Conservation (phyloP, 306 rosid species). For the Herpetospermum pedunculosum region DNA sequence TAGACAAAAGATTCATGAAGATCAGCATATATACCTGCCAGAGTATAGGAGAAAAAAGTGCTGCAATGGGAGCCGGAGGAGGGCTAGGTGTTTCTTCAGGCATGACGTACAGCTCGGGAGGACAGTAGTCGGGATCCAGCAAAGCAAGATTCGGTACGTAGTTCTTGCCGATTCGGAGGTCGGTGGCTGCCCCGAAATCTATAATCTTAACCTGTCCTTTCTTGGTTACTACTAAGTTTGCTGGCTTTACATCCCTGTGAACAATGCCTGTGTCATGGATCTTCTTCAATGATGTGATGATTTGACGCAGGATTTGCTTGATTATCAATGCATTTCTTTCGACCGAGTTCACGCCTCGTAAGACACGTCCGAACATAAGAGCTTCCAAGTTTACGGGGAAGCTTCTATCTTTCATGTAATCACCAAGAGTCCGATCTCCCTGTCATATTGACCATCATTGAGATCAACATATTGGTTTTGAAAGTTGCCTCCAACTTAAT, state of each 20-base stretch:
- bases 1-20: not conserved
- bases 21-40: constrained; percentile 82
- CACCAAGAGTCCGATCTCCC: constrained; percentile 81
- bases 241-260: constrained; percentile 91
- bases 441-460: constrained; percentile 23
- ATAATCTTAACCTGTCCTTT: constrained; percentile 76
- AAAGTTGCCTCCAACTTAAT: constrained; percentile 10
- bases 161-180: constrained; percentile 89
- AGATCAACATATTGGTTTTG: constrained; percentile 22
- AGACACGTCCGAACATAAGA: constrained; percentile 77
- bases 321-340: constrained; percentile 72
- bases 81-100: constrained; percentile 94
- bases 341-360: constrained; percentile 60
- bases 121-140: constrained; percentile 85
- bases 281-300: constrained; percentile 71
- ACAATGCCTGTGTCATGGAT: constrained; percentile 87
- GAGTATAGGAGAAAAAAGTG: constrained; percentile 70
- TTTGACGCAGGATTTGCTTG: constrained; percentile 92
- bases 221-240: constrained; percentile 77
- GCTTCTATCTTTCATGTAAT: constrained; percentile 68
- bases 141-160: constrained; percentile 51
- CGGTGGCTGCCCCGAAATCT: constrained; percentile 94
- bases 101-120: constrained; percentile 79
- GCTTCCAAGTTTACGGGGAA: constrained; percentile 82
- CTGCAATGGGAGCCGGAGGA: constrained; percentile 90